Evolutionary conservation across 2,329 filamentous ascomycete species (phyloP), one percentile per base, ranked within the genome.

Genomic region (Aureobasidium sp.): DNA sequence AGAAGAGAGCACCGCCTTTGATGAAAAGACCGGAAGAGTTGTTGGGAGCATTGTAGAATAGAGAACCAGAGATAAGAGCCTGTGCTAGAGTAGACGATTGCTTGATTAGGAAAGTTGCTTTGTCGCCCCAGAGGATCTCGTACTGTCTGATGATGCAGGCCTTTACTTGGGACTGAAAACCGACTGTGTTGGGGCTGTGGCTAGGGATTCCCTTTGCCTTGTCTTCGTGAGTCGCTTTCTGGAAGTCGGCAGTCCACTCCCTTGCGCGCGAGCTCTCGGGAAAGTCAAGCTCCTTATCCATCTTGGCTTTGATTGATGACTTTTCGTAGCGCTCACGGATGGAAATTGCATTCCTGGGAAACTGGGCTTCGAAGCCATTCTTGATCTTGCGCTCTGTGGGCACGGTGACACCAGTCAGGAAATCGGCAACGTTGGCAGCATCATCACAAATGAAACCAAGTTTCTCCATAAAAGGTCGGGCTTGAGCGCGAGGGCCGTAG

Each of bases 91-190:
- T 85, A 0, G 81, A 79, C 5, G 77, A 72, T 66, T 87, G 84
- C 69, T 86, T 87, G 73, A 87, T 84, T 64, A 85, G 66, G 42
- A 87, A 83, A 0, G 84, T 85, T 0, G 81, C 77, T 66, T 85
- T 86, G 71, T 88, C 85, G 44, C 85, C 85, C 78, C 81, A 83
- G 1, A 88, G 68, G 31, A 88, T 84, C 66, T 87, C 84, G 64
- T 87, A 88, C 65, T 88, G 85, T 5, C 87, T 80, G 22, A 70
- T 72, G 15, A 87, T 71, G 61, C 82, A 83, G 1, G 83, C 78
- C 39, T 76, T 80, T 29, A 87, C 78, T 67, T 90, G 85, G 1
- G 74, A 72, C 0, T 69, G 14, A 65, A 87, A 84, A 25, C 77
- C 76, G 6, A 83, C 78, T 0, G 83, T 88, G 61, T 85, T 72